Base-by-base conservation (phyloP, 495 filamentous ascomycete genomes). In the Aspergillus indologenus region DNA sequence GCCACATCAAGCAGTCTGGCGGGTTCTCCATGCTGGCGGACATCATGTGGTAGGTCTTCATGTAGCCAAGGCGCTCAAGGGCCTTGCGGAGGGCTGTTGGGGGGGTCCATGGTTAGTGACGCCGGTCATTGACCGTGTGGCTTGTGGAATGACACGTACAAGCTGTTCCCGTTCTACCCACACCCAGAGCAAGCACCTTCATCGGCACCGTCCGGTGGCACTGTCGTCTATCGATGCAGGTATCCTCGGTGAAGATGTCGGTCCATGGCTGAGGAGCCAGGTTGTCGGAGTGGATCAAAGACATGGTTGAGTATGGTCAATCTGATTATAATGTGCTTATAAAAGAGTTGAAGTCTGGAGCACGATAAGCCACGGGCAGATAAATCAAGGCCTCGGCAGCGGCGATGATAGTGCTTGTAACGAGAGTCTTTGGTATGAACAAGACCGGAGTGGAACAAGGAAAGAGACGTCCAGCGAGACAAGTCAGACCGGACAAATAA, bases 21-120 rank as follows among this genome's bases (percentile, higher is more conserved):
- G 81, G 80, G 64, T 85, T 81, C 69, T 87, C 83, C 54, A 87
- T 77, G 54, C 79, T 78, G 54, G 81, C 79, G 54, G 81, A 82
- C 83, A 85, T 86, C 75, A 86, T 85, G 74, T 89, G 85, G 76
- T 87, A 87, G 61, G 77, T 82, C 69, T 84, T 79, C 58, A 76
- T 61, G 70, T 85, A 87, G 23, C 85, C 85, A 19, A 89, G 77
- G 40, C 79, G 72, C 55, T 83, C 74, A 12, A 89, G 73, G 15
- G 84, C 85, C 53, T 79, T 80, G 51, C 81, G 80, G 19, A 87
- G 77, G 24, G 84, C 84, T 85, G 49, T 53, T n/a, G 48, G n/a
- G 49, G 5, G 49, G 42, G 15, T 9, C 24, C 15, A 58, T 26
- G 9, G 48, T 71, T 26, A 68, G 66, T 58, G 19, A 20, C 23